Percentiles rank a stretch among this genome's conserved stretches.
Evolutionary conservation across 257 asterid genomes (phyloP).

Genomic region (Coffea eugenioides): DNA sequence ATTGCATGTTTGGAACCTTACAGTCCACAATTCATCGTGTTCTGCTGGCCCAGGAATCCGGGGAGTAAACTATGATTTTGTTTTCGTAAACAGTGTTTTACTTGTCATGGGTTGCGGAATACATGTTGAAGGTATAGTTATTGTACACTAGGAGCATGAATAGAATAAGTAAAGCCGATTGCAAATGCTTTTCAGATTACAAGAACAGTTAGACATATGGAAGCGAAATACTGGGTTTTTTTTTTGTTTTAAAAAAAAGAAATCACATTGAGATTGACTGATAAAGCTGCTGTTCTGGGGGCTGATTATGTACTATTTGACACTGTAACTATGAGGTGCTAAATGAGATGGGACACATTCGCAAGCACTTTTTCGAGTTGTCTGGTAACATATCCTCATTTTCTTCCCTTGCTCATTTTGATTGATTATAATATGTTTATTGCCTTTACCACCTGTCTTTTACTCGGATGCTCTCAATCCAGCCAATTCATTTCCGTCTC

Average conservation of each 20-base stretch:
- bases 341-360: background rate
- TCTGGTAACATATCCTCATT: background rate
- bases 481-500: background rate
- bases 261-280: background rate
- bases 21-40: background rate
- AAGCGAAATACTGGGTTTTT: background rate
- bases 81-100: background rate
- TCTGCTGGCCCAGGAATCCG: background rate
- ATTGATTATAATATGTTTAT: no score
- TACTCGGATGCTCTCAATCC: background rate
- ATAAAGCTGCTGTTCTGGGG: background rate
- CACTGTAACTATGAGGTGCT: background rate
- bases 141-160: slow-evolving; percentile 1
- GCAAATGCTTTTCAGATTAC: background rate
- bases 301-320: background rate
- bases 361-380: background rate
- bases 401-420: background rate
- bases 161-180: background rate
- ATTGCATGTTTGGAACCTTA: background rate
- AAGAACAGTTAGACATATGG: background rate
- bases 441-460: no score
- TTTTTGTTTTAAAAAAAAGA: no score
- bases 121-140: background rate
- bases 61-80: background rate
- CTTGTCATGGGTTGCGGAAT: background rate